Evolutionary conservation across 2,329 filamentous ascomycete genomes (phyloP).

Genomic region (Clarireedia hainanense): DNA sequence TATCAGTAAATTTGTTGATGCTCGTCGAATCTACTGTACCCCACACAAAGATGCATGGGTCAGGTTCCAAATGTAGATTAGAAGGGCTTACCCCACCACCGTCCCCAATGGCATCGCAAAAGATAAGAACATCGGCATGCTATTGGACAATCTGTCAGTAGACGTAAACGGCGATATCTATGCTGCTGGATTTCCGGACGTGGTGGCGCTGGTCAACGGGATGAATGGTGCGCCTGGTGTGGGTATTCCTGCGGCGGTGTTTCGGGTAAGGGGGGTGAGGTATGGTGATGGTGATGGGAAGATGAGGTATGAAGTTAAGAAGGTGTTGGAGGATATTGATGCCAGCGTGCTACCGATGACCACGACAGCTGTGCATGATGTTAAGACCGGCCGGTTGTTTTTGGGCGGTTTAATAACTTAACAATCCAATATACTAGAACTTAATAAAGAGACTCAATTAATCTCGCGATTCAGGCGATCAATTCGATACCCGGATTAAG

Average conservation of each 20-base stretch:
- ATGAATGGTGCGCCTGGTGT: conserved; percentile 16
- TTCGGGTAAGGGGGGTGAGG: not conserved
- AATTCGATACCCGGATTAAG: too few relatives aligned
- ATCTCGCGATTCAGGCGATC: too few relatives aligned
- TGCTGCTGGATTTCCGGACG: conserved; percentile 28
- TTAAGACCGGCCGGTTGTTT: not conserved
- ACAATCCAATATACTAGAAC: too few relatives aligned
- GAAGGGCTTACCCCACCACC: too few relatives aligned
- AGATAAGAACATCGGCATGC: conserved; percentile 25
- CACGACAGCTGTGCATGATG: not conserved
- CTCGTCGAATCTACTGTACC: too few relatives aligned
- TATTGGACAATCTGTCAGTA: conserved; percentile 31
- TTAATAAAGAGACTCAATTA: too few relatives aligned
- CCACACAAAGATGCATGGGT: too few relatives aligned
- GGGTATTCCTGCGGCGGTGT: not conserved
- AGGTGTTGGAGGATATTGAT: conserved; percentile 1
- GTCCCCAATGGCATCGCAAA: conserved; percentile 30
- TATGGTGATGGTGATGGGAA: not conserved
- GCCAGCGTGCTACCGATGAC: not conserved
- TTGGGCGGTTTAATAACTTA: not conserved
- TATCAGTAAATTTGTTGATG: too few relatives aligned
- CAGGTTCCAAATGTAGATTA: too few relatives aligned
- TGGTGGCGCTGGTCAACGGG: conserved; percentile 15
- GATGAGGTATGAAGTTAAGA: not conserved
- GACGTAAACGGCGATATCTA: conserved; percentile 31